Conservation (phyloP, 306 rosid genomes). For the Pyrus communis region DNA sequence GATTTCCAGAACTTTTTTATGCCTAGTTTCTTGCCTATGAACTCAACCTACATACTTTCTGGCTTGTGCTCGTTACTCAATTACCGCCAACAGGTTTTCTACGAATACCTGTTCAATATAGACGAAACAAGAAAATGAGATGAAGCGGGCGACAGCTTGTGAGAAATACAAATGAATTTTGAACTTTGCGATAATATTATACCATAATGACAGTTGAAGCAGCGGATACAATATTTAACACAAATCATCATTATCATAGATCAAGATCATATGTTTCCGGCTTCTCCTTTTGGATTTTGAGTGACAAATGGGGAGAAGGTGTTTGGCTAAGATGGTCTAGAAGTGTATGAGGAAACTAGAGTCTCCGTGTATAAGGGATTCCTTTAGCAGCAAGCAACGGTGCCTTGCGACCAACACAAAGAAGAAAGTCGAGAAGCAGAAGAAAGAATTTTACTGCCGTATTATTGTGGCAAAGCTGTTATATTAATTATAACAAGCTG, state of each 20-base stretch:
- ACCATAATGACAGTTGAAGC: not conserved
- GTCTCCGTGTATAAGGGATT: not conserved
- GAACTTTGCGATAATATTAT: not conserved
- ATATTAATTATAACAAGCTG: not conserved
- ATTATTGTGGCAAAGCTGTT: not conserved
- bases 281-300: not conserved
- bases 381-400: not conserved
- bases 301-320: not conserved
- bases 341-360: not conserved
- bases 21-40: not conserved
- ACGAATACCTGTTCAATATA: slow-evolving; percentile 33
- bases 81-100: slow-evolving; percentile 25
- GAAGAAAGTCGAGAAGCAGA: not conserved
- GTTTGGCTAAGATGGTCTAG: not conserved
- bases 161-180: not conserved
- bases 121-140: slow-evolving; percentile 11
- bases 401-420: not conserved
- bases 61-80: slow-evolving; percentile 5
- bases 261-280: not conserved
- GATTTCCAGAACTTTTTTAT: not conserved
- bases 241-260: not conserved
- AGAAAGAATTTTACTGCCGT: not conserved
- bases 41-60: not conserved
- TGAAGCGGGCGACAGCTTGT: not conserved
- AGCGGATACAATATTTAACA: not conserved